These are phyloP conservation scores for Ceratobasidium sp. DNA, from an alignment of 1,284 basidiomycete genomes.

Conservation along the genomic window DNA sequence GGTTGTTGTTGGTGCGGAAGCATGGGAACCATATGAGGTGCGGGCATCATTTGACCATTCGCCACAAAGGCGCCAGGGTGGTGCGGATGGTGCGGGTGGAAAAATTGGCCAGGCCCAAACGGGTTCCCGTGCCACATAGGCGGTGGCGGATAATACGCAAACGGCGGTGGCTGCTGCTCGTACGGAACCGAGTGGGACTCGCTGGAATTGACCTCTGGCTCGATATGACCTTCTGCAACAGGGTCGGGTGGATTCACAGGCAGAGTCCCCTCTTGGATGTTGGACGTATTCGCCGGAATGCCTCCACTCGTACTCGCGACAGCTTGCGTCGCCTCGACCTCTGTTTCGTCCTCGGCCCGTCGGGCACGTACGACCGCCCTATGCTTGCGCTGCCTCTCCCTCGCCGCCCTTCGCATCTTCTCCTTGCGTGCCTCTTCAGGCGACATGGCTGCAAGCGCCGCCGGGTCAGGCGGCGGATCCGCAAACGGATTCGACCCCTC, in stretches of 20 bases:
- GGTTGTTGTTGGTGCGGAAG: conserved; percentile 14
- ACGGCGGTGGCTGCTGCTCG: conserved; percentile 45
- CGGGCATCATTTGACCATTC: conserved; percentile 31
- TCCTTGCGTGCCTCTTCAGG: conserved; percentile 67
- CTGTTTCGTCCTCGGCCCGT: conserved; percentile 75
- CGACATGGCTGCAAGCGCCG: conserved; percentile 51
- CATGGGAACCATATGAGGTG: conserved; percentile 27
- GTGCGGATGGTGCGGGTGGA: conserved; percentile 15
- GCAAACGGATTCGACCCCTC: conserved; percentile 28
- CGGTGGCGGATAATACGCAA: conserved; percentile 18
- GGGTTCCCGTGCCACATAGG: conserved; percentile 12
- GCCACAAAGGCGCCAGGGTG: conserved; percentile 12
- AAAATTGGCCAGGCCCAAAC: conserved; percentile 23
- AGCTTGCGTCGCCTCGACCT: conserved; percentile 50
- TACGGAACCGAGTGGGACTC: conserved; percentile 57
- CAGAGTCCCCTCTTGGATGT: background rate
- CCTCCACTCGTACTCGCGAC: conserved; percentile 65
- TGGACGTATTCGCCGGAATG: conserved; percentile 60
- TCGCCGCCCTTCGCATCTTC: conserved; percentile 69
- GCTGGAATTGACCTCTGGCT: conserved; percentile 13
- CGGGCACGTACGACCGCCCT: conserved; percentile 74
- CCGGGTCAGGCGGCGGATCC: conserved; percentile 34
- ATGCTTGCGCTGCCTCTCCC: conserved; percentile 79
- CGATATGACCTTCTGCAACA: background rate
- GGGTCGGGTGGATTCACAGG: conserved; percentile 6